Base-by-base conservation (phyloP, 306 rosid genomes). In the Mucuna pruriens region DNA sequence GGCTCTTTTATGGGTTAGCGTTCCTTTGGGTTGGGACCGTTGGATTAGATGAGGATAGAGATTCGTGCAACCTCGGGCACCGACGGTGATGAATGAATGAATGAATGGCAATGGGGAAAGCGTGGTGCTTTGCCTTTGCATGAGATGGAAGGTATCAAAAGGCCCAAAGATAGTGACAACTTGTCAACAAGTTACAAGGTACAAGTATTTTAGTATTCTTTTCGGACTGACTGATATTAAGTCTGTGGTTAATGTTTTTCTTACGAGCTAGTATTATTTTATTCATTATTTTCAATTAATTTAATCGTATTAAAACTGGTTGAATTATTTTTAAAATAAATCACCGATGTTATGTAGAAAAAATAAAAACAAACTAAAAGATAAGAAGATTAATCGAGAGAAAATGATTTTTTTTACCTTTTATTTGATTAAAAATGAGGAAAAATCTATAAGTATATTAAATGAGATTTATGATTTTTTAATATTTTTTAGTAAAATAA, bases 1-100 rank as follows among this genome's bases (percentile, higher is more conserved):
- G 40, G 40, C 29, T 22, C 9, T 45, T 73, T 19, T 39, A 46
- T 48, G 29, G 83, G 77, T 80, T 62, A 63, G 70, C 40, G 83
- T 15, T 75, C 29, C 54, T 73, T 74, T 31, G 44, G 1, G 42
- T n/a, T 15, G 0, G 2, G 29, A 49, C 68, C 88, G 89, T 74
- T 69, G 57, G 91, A 90, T 84, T 70, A 17, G n/a, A 44, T 29
- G n/a, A 51, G 64, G 17, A 81, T 63, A 22, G 80, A 7, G 77
- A 81, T 85, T 48, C 26, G 85, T 49, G 71, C 10, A 45, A 39
- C 38, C 3, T 65, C 1, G 57, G 38, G 66, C 83, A 81, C 83
- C 78, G 85, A 85, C 85, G 45, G 17, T 42, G 54, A 33, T 52
- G 23, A 39, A 61, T 48, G 80, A 54, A n/a, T n/a, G n/a, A n/a